Evolutionary conservation across 129 eudicot species (phyloP), one percentile per base, ranked within the genome.

Genomic region (Saussurea involucrata): DNA sequence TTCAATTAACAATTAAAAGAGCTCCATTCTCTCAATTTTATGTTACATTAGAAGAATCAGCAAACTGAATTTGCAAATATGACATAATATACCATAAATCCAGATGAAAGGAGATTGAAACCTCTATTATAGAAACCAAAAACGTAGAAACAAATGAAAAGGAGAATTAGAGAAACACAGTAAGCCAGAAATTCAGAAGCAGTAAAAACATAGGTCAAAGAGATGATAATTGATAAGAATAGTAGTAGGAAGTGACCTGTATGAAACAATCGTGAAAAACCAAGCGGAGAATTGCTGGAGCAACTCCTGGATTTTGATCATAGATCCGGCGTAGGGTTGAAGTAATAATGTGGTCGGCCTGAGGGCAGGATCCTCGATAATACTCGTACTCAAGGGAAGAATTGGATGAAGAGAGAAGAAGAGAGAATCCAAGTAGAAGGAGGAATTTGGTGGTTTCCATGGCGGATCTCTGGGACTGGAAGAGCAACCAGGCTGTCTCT

Each of bases 261-360:
- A 92, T 68, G 69, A 88, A 88, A 66, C 95, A 92, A 67, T 88
- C 95, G 63, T 92, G 97, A 77, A 92, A 92, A 31, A 82, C 87
- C 21, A 92, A 74, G 29, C 95, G 83, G 57, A 92, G 72, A 15
- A 92, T 63, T 1, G 95, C 87, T 31, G 97, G 95, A 58, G 85
- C 81, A 13, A 78, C 79, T 44, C 74, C 80, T 4, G 86, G 72
- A n/a, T 72, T 79, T 22, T 28, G 58, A 5, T 31, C 64, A 61
- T 85, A 63, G 67, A 87, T 79, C 12, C 68, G 80, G 25, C 78
- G 87, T 57, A 89, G 66, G 5, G 85, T 28, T 17, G 81, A 79
- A 61, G 85, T 66, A 63, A 92, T 78, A 22, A 89, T 83, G 20
- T 80, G 78, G 67, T 86, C 83, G 5, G 95, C 88, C 17, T 77